Base-by-base conservation (phyloP, 192 early-diverging fungal genomes). In the Rhizoclosmatium sp. region DNA sequence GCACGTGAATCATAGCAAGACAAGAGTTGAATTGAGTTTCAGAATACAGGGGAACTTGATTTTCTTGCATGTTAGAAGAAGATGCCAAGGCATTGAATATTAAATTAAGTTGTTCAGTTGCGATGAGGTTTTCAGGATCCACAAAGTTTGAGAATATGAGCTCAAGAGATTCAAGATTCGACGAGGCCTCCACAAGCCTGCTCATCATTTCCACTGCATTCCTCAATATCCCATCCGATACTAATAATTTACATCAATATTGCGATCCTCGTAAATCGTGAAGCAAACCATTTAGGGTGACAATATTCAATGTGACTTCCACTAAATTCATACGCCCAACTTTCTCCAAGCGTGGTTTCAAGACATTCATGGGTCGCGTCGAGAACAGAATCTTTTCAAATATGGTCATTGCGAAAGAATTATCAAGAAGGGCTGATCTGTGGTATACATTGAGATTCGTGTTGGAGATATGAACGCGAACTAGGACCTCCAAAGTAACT, bases 331-430 rank as follows among this genome's bases (percentile, higher is more conserved):
- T 75, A 21, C 19, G 5, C 3, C 58, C 14, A 19, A 75, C 16
- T 12, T n/a, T 19, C 19, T 75, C 58, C 4, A 75, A 23, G 10
- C 72, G 5, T 7, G 59, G 56, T 9, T 62, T 4, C 48, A 68
- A 54, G 31, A 56, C 39, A 31, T 21, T 58, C 0, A 44, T 31
- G 0, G 21, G 5, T 39, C n/a, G 46, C 0, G 12, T 58, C 12
- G 69, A 31, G 21, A 19, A 10, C 4, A 75, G 59, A 62, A 75
- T 75, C 31, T 46, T 48, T n/a, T 75, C 72, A 10, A 75, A 40
- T 39, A 75, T 23, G 19, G 31, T 44, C 23, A 62, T 40, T 75
- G 72, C 72, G 44, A 47, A 4, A 19, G 65, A 21, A 68, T 16
- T 21, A 7, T 47, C n/a, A 41, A 9, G 16, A 14, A 62, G 10